These are phyloP conservation scores for Cocos nucifera DNA, from an alignment of 176 grass and related monocot species.

Conservation along the genomic window DNA sequence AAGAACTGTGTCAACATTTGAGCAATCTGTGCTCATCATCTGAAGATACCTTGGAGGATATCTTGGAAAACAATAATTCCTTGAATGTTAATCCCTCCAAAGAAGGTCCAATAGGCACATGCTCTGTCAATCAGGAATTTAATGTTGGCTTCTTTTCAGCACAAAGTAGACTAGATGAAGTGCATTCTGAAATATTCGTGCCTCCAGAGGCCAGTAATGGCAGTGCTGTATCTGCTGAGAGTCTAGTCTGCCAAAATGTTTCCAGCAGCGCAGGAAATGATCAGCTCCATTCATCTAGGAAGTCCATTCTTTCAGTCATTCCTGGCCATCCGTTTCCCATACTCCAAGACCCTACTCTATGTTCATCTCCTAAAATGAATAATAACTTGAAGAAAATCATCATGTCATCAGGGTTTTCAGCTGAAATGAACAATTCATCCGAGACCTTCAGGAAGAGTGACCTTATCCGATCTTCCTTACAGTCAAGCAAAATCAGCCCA, in stretches of 20 bases:
- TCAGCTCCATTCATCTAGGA: slow-evolving; percentile 22
- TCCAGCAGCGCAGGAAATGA: slow-evolving; percentile 12
- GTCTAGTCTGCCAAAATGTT: background rate
- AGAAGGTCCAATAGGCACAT: slow-evolving; percentile 6
- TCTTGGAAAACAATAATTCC: slow-evolving; percentile 35
- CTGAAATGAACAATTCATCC: slow-evolving; percentile 28
- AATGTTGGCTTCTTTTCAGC: background rate
- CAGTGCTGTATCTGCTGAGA: background rate
- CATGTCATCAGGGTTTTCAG: slow-evolving; percentile 29
- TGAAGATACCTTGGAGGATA: slow-evolving; percentile 58
- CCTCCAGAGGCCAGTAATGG: background rate
- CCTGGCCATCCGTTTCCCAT: slow-evolving; percentile 24
- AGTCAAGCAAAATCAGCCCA: slow-evolving; percentile 67
- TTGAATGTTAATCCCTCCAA: slow-evolving; percentile 21
- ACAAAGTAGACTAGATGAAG: slow-evolving; percentile 14
- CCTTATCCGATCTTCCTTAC: slow-evolving; percentile 48
- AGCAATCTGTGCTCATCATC: slow-evolving; percentile 65
- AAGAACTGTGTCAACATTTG: slow-evolving; percentile 56
- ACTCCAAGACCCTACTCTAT: slow-evolving; percentile 62
- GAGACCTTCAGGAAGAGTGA: slow-evolving; percentile 21
- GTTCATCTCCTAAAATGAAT: slow-evolving; percentile 82
- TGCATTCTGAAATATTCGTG: slow-evolving; percentile 18
- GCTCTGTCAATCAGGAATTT: background rate
- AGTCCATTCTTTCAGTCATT: slow-evolving; percentile 35
- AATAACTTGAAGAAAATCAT: slow-evolving; percentile 52